A percentile compares a stretch with the other conserved stretches of the same genome.
phyloP scores from a whole-genome alignment of 2,329 filamentous ascomycete species.

The Colletotrichum trifolii region DNA sequence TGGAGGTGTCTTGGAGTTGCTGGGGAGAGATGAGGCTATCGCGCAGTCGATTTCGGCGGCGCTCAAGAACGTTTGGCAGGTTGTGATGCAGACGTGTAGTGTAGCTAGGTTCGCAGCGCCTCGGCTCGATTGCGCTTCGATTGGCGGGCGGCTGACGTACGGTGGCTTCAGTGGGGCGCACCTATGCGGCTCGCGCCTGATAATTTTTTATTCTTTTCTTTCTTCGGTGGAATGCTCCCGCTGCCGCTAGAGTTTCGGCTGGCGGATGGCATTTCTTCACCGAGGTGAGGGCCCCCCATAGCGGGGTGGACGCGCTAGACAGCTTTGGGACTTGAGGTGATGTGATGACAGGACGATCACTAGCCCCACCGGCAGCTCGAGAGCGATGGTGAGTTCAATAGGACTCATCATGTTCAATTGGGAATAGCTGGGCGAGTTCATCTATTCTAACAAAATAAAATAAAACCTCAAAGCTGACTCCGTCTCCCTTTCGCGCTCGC shows the following conservation, averaged over 20 bases:
- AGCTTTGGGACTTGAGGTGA: no score
- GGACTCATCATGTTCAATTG: no score
- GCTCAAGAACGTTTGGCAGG: constrained; percentile 20
- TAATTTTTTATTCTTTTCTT: background rate
- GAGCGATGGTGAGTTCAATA: no score
- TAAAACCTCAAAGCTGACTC: no score
- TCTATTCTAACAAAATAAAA: no score
- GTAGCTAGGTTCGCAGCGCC: constrained; percentile 7
- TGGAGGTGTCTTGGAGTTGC: background rate
- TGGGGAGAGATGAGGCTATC: constrained; percentile 1
- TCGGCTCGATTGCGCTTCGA: background rate
- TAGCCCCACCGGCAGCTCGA: no score
- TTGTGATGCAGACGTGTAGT: background rate
- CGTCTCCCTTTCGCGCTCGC: no score
- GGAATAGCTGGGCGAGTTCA: no score
- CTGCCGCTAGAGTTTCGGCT: constrained; percentile 15
- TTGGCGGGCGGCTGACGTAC: constrained; percentile 5
- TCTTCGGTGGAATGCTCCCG: background rate
- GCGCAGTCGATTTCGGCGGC: constrained; percentile 24
- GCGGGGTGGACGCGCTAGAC: constrained; percentile 2
- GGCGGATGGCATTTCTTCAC: constrained; percentile 3
- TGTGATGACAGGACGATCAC: no score
- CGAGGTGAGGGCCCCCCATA: constrained; percentile 12
- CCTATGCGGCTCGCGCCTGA: background rate
- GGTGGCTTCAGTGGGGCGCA: background rate